Evolutionary conservation across 169 alveolate genomes (phyloP).

Genomic region (Eimeria acervulina): DNA sequence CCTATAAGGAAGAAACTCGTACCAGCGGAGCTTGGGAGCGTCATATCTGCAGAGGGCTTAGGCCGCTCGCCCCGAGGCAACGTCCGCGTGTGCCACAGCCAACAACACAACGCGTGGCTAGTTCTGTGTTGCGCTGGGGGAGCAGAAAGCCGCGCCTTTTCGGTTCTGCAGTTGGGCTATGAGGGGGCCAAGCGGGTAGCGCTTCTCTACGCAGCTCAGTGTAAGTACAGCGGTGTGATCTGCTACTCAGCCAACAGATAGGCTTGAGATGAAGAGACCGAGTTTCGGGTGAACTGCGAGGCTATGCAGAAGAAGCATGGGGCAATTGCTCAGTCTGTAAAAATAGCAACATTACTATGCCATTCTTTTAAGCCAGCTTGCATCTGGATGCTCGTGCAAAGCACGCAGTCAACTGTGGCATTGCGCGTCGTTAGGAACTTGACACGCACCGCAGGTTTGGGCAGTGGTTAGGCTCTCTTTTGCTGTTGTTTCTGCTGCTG

Average conservation of each 20-base stretch:
- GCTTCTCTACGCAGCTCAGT: slow-evolving; percentile 67
- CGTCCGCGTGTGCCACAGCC: slow-evolving; percentile 64
- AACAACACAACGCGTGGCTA: slow-evolving; percentile 64
- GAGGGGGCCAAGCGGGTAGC: slow-evolving; percentile 69
- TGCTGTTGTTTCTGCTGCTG: not conserved
- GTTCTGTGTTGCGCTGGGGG: slow-evolving; percentile 71
- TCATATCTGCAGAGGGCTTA: slow-evolving; percentile 53
- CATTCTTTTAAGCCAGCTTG: too few species aligned
- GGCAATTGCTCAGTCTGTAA: not conserved
- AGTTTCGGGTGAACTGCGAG: too few species aligned
- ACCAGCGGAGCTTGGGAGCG: slow-evolving; percentile 64
- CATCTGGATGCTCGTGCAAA: too few species aligned
- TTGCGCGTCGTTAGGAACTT: too few species aligned
- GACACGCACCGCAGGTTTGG: not conserved
- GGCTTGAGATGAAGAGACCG: not conserved
- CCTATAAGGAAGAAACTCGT: slow-evolving; percentile 29
- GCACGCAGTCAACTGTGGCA: too few species aligned
- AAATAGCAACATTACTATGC: not conserved
- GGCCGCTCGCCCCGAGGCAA: slow-evolving; percentile 65
- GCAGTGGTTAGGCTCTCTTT: not conserved
- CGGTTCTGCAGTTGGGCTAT: slow-evolving; percentile 51
- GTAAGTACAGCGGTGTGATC: not conserved
- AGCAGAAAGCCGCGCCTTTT: slow-evolving; percentile 62
- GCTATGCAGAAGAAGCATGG: not conserved
- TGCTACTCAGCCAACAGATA: not conserved